Base-by-base conservation (phyloP, 2,329 filamentous ascomycete genomes). In the Meredithiella fracta region DNA sequence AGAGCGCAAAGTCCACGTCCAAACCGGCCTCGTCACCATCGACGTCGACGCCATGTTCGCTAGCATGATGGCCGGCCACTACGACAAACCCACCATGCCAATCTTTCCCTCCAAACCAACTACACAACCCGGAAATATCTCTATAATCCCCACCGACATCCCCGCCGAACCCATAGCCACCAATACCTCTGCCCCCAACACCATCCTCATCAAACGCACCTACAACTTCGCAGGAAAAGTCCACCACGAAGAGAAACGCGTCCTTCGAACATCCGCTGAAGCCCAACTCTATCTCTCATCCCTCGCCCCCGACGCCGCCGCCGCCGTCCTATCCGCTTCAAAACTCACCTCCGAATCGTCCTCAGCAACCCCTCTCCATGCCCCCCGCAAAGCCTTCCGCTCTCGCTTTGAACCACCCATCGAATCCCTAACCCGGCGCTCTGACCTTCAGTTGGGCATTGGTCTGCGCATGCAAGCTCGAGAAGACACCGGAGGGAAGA, bases 191-290 rank as follows among this genome's bases (percentile, higher is more conserved):
- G 51, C 65, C 3, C 61, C 68, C 1, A 65, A 68, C 3, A 73
- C 72, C 68, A 72, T 87, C 62, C 76, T 75, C 59, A 83, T 88
- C 59, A 84, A 81, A 62, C 79, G 82, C 29, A 82, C 78, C 14
- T 87, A 86, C 68, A 84, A 83, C 62, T 88, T 88, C 62, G 85
- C 84, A 37, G 85, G 84, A 29, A 79, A 83, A 62, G 73, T 83
- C 11, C 80, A 85, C 62, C 83, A 76, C 0, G 84, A 88, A 63
- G 81, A 86, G 64, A 86, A 85, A 65, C 69, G 82, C 9, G 80
- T 88, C 1, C 70, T 78, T 2, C 73, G 77, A 47, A 73, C 79
- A 63, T 84, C 80, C 0, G 80, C 80, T 55, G 82, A 85, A 64
- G 82, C 80, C 47, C 78, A 75, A 60, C 71, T 83, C 9, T 82